Conservation (phyloP, 148 eudicot species). For the Rhododendron mucronatum region DNA sequence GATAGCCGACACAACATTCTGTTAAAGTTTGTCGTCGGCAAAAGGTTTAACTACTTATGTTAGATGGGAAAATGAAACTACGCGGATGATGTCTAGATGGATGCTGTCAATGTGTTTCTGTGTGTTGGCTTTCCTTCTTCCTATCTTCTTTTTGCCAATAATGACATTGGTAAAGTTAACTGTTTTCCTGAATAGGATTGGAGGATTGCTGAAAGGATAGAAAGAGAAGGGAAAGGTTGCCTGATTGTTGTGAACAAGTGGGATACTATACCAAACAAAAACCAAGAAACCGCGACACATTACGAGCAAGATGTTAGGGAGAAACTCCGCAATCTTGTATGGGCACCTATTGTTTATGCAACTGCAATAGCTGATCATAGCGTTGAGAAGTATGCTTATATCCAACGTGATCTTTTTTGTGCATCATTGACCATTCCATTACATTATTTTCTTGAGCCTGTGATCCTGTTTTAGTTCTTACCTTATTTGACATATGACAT, state of each 20-base stretch:
- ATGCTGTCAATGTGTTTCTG: neutral
- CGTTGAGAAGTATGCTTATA: conserved; percentile 71
- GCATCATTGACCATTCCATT: neutral
- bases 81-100: neutral
- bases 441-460: neutral
- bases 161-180: neutral
- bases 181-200: conserved; percentile 49
- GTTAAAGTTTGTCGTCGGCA: neutral
- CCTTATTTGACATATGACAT: neutral
- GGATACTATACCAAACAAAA: conserved; percentile 96
- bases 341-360: conserved; percentile 99
- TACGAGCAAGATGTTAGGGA: conserved; percentile 89
- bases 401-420: neutral
- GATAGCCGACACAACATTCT: neutral
- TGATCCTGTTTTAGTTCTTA: neutral
- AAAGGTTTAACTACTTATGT: neutral
- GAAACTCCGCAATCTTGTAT: conserved; percentile 80
- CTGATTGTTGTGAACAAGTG: conserved; percentile 96
- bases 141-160: neutral
- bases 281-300: conserved; percentile 63
- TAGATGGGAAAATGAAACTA: conserved; percentile 2
- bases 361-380: conserved; percentile 86
- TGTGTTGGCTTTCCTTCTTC: neutral
- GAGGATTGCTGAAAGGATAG: conserved; percentile 96
- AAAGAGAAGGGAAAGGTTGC: conserved; percentile 94